phyloP scores from a whole-genome alignment of 1,284 basidiomycete genomes.

The Sphagnurus paluster region DNA sequence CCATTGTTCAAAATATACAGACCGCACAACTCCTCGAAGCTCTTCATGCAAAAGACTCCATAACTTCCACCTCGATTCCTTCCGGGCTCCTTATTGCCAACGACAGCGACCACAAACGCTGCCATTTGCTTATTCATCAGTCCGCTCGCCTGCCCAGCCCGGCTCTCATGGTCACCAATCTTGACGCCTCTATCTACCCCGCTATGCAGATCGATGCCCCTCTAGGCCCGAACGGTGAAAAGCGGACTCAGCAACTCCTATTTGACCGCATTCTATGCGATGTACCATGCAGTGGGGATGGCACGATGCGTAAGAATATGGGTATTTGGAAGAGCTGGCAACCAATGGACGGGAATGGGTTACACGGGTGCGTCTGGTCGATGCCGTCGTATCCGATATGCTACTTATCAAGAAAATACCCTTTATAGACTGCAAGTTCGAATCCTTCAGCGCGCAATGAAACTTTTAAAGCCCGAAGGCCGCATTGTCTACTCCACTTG shows the following conservation, averaged over 20 bases:
- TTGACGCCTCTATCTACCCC: slow-evolving; percentile 92
- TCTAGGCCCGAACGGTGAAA: slow-evolving; percentile 18
- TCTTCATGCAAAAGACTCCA: slow-evolving; percentile 70
- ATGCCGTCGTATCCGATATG: not conserved
- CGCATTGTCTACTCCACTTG: slow-evolving; percentile 98
- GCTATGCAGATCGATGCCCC: slow-evolving; percentile 56
- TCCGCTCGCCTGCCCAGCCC: slow-evolving; percentile 93
- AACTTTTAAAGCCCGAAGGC: slow-evolving; percentile 83
- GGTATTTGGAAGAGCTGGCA: slow-evolving; percentile 97
- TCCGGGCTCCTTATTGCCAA: slow-evolving; percentile 86
- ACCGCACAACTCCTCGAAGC: slow-evolving; percentile 92
- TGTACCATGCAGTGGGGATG: slow-evolving; percentile 98
- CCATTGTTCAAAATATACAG: slow-evolving; percentile 31
- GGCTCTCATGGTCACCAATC: slow-evolving; percentile 92
- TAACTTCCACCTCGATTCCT: slow-evolving; percentile 63
- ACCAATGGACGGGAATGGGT: slow-evolving; percentile 84
- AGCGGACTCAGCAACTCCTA: slow-evolving; percentile 49
- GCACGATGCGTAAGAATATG: slow-evolving; percentile 92
- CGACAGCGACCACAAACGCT: slow-evolving; percentile 91
- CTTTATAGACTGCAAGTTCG: slow-evolving; percentile 79
- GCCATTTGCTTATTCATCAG: slow-evolving; percentile 97
- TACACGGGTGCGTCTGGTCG: slow-evolving; percentile 68
- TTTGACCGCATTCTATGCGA: slow-evolving; percentile 97
- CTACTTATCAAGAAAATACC: too few species aligned
- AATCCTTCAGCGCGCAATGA: slow-evolving; percentile 91